These are phyloP conservation scores for Fusarium robinianum DNA, from an alignment of 2,329 filamentous ascomycete species.

Conservation along the genomic window DNA sequence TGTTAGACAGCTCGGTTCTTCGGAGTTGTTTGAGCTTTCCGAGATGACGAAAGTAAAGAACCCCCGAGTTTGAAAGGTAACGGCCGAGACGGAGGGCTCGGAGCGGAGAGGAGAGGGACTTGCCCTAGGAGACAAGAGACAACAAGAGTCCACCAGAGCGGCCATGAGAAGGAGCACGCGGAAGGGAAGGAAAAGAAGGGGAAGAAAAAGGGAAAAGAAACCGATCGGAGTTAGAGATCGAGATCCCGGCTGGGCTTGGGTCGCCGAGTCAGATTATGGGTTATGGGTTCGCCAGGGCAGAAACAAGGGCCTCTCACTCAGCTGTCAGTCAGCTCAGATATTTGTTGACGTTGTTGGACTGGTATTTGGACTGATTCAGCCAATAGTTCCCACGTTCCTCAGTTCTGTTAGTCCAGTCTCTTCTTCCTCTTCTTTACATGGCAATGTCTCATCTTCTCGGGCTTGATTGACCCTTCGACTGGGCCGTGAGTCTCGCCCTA, in stretches of 20 bases:
- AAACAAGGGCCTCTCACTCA: too few species aligned
- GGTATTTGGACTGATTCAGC: conserved; percentile 28
- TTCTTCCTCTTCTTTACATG: background rate
- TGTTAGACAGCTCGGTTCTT: too few species aligned
- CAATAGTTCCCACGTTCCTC: conserved; percentile 19
- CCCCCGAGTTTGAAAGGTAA: too few species aligned
- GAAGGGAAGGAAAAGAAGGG: background rate
- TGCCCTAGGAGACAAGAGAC: too few species aligned
- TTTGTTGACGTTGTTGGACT: conserved; percentile 10
- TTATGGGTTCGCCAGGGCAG: too few species aligned
- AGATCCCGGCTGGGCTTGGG: conserved; percentile 16
- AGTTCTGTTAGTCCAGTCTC: background rate
- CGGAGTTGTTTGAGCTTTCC: too few species aligned
- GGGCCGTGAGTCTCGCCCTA: conserved; percentile 6
- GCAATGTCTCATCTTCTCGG: conserved; percentile 4
- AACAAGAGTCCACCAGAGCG: too few species aligned
- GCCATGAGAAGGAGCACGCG: too few species aligned
- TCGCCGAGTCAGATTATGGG: conserved; percentile 18
- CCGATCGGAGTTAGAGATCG: conserved; percentile 6
- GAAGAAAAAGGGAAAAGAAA: background rate
- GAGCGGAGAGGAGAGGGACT: too few species aligned
- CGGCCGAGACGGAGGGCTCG: too few species aligned
- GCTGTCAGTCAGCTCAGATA: too few species aligned
- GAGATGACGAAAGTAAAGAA: too few species aligned
- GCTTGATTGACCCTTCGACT: background rate